Percentiles rank a stretch among this genome's conserved stretches.
Evolutionary conservation across 2,329 filamentous ascomycete species (phyloP).

Genomic region (Fusarium pseudoanthophilum): DNA sequence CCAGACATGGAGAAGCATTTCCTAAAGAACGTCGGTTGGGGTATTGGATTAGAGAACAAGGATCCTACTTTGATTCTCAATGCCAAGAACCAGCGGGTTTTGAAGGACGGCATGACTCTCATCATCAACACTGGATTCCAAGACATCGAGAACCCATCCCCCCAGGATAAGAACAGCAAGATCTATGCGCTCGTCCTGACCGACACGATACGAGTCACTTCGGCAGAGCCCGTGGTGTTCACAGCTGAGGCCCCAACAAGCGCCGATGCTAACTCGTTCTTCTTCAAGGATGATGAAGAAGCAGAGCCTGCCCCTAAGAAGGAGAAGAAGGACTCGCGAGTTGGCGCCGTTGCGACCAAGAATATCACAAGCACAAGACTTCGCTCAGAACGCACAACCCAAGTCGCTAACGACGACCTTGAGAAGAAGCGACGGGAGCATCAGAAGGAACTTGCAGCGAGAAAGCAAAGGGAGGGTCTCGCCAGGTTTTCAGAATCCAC

Average conservation of each 20-base stretch:
- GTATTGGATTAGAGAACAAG: slow-evolving; percentile 90
- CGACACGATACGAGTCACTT: slow-evolving; percentile 90
- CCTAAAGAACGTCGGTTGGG: slow-evolving; percentile 89
- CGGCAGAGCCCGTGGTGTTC: slow-evolving; percentile 84
- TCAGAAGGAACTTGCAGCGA: slow-evolving; percentile 86
- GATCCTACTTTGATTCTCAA: slow-evolving; percentile 87
- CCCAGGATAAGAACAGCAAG: slow-evolving; percentile 90
- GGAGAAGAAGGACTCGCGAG: slow-evolving; percentile 83
- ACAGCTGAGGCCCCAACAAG: slow-evolving; percentile 93
- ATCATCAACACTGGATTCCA: slow-evolving; percentile 89
- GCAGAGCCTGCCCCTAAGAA: slow-evolving; percentile 88
- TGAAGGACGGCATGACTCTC: slow-evolving; percentile 98
- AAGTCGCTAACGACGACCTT: slow-evolving; percentile 83
- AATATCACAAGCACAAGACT: slow-evolving; percentile 96
- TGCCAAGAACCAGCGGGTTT: slow-evolving; percentile 81
- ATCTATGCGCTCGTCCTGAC: slow-evolving; percentile 90
- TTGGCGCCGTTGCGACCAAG: slow-evolving; percentile 89
- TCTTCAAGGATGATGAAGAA: slow-evolving; percentile 97
- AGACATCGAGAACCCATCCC: slow-evolving; percentile 86
- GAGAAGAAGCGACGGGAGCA: slow-evolving; percentile 89
- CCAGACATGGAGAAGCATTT: slow-evolving; percentile 97
- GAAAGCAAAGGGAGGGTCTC: slow-evolving; percentile 91
- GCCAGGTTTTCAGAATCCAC: slow-evolving; percentile 87
- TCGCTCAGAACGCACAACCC: slow-evolving; percentile 88
- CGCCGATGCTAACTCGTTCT: slow-evolving; percentile 95